Evolutionary conservation across 1,284 basidiomycete species (phyloP), one percentile per base, ranked within the genome.

Genomic region (Ustilago xerochloae): DNA sequence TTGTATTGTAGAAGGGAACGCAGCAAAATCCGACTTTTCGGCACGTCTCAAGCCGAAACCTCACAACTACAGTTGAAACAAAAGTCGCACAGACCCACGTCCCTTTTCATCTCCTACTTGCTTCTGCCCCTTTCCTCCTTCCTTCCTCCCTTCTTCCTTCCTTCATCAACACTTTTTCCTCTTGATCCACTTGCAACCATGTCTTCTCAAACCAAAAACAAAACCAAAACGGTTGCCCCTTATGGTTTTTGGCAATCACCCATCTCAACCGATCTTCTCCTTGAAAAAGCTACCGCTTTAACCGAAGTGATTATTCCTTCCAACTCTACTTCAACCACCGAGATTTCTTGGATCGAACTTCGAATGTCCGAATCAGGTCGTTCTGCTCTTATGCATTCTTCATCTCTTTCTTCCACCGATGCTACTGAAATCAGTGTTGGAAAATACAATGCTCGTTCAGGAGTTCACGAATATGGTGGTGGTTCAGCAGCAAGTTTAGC

Each of bases 361-460:
- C 84, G 91, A 9, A 90, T 91, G 0, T 86, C 87, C 15, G 90
- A 92, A 77, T 86, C 84, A 13, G 89, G 91, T 7, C 86, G 90
- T 2, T 86, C 79, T 49, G 89, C 89, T 0, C 83, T 91, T 10
- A 88, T 91, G 43, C 67, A 68, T 33, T 85, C 89, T 41, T 71
- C 84, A 22, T 85, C 84, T 18, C 61, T 70, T 8, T 38, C 61
- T 4, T 48, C 64, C 28, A 46, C 53, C 0, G 56, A 55, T 13
- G 71, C 71, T 4, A 33, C 29, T 13, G 76, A 78, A 15, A 22
- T 79, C 22, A 68, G 50, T 12, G 46, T 30, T 1, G 69, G 68
- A 48, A 65, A 69, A 48, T 71, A 60, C 54, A 77, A 72, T 43
- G 67, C 69, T 7, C 72, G 77, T n/a, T 69, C 75, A 6, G 71